Base-by-base conservation (phyloP, 305 asterid species). In the Rubia occidens region DNA sequence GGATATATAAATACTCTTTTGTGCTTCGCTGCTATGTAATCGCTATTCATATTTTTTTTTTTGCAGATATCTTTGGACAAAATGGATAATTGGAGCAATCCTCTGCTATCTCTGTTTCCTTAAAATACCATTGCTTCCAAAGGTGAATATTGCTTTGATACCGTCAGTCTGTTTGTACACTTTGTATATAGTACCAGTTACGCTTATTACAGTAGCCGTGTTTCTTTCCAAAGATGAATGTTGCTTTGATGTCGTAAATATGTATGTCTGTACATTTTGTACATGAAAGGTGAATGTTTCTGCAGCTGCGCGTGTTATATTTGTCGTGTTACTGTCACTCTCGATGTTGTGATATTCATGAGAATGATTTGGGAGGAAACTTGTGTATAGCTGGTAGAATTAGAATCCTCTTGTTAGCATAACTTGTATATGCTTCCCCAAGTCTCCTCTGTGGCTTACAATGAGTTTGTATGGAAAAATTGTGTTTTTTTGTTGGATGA, bases 51-150 rank as follows among this genome's bases (percentile, higher is more conserved):
- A 32, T 32, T 32, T 49, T 73, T 47, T 8, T 0, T 6, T 5
- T 80, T 2, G 83, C 86, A 88, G 95, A 80, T 88, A 62, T 79
- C 87, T 66, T 75, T 86, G 70, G 87, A 77, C 76, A 80, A 77
- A 64, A 74, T 62, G 40, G 75, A 71, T 59, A 58, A 68, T 42
- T 11, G 61, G 51, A 35, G 35, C 60, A 64, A 66, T 32, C 74
- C 43, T 7, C 26, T 58, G 71, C 35, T 49, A 43, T 72, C 65
- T 10, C 29, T 64, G 11, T 40, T 53, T 40, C 51, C 67, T 3
- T 42, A 32, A 29, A 4, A 21, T 35, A 32, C 42, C 4, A 20
- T 10, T n/a, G 5, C 45, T 6, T 42, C 8, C 11, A 49, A 49
- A 49, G 2, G 9, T 32, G 37, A 32, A 32, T 3, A 32, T 3